Evolutionary conservation across 768 basidiomycete species (phyloP).

Genomic region (Amanita fuliginea): DNA sequence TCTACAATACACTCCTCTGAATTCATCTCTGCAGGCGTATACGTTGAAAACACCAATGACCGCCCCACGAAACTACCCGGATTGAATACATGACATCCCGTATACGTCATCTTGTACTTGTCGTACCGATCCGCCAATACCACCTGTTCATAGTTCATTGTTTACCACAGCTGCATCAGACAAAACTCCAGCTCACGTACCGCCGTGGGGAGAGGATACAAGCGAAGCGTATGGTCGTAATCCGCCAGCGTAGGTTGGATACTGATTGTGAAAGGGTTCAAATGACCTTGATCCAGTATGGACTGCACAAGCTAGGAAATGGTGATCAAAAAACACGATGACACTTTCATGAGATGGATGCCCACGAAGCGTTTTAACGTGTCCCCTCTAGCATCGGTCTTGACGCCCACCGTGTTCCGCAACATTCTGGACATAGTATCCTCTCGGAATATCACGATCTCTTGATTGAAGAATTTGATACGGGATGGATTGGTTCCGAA

Average conservation of each 20-base stretch:
- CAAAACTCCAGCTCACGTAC: slow-evolving; percentile 32
- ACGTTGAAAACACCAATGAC: slow-evolving; percentile 81
- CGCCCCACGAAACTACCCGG: slow-evolving; percentile 86
- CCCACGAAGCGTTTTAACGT: slow-evolving; percentile 85
- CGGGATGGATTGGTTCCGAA: slow-evolving; percentile 91
- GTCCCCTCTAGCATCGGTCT: slow-evolving; percentile 65
- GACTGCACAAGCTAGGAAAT: slow-evolving; percentile 83
- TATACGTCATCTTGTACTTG: slow-evolving; percentile 91
- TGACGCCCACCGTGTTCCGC: slow-evolving; percentile 82
- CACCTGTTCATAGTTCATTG: slow-evolving; percentile 36
- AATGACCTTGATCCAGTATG: slow-evolving; percentile 88
- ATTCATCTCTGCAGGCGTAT: slow-evolving; percentile 73
- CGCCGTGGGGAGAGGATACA: slow-evolving; percentile 90
- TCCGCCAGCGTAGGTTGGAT: slow-evolving; percentile 85
- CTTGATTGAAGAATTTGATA: slow-evolving; percentile 90
- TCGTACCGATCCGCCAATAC: slow-evolving; percentile 96
- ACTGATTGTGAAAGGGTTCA: slow-evolving; percentile 76
- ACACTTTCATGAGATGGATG: not conserved
- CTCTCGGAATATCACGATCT: slow-evolving; percentile 89
- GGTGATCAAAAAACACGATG: not conserved
- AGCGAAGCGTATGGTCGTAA: slow-evolving; percentile 81
- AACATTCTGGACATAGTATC: slow-evolving; percentile 92
- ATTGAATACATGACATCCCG: slow-evolving; percentile 98
- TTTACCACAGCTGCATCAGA: not conserved
- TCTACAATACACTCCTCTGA: slow-evolving; percentile 66